Base-by-base conservation (phyloP, 2,329 filamentous ascomycete species). In the Cladophialophora immunda region DNA sequence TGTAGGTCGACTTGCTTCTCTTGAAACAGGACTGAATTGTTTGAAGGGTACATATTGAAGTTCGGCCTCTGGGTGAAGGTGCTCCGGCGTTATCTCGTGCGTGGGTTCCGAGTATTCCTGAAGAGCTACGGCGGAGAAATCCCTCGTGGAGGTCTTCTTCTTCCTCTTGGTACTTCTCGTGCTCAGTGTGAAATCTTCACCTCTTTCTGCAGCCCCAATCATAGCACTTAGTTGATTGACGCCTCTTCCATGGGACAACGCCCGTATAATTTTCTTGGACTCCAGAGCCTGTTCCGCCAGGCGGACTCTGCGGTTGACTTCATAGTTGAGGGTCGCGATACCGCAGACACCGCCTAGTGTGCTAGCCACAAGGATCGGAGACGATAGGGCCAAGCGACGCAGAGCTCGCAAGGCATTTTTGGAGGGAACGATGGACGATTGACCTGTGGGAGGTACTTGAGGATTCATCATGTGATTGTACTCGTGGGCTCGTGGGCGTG, bases 191-290 rank as follows among this genome's bases (percentile, higher is more conserved):
- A 77, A 75, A 50, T 81, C 81, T 25, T 81, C 79, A 1, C 79
- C 80, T 2, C 78, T 77, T 65, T 82, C 81, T 2, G 81, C 80
- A 2, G 79, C 79, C 55, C 80, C 79, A 68, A 82, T 79, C 78
- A 81, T 81, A 11, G 74, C 73, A 6, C 77, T 75, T 9, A 81
- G 72, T 41, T 77, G 73, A 50, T 69, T 74, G 22, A 78, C 76
- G 15, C 79, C 76, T 47, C 52, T 63, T 47, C 70, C 70, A 36
- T 59, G 62, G 15, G 70, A 66, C 13, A 72, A 75, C 73, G 25
- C 76, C 77, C 55, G 79, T 76, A 78, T 79, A 74, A 72, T 80
- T 56, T 79, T 76, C 71, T 82, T 82, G 60, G 79, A 81, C 68
- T 81, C 78, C 66, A 82, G 73, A 38, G 81, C 78, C 65, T 76